Evolutionary conservation across 164 flowering plant genomes (phyloP), one percentile per base, ranked within the genome.

Genomic region (Chloranthus sessilifolius): DNA sequence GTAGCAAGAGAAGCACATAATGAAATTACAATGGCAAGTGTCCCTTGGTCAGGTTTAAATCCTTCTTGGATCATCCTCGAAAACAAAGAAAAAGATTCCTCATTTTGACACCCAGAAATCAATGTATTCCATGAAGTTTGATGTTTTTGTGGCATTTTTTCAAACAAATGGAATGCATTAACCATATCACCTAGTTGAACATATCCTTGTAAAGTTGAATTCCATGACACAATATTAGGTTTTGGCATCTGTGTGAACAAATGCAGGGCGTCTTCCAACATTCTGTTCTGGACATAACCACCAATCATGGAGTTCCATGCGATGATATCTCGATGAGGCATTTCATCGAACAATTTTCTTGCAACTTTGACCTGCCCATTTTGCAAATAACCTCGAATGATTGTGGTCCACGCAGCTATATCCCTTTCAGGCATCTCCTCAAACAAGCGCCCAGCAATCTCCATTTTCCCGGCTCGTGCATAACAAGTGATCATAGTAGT

Each of bases 61-160:
- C 68, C 68, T 34, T 64, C 60, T 11, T 47, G 53, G 35, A 56
- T 30, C 75, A 74, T 74, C 48, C 19, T 54, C 14, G 34, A 57
- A 50, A 36, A 68, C 34, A 65, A 50, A 28, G 41, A 3, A 44
- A 74, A 53, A 24, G 73, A 68, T 61, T 71, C 67, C 43, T 50
- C 71, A 47, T 48, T 68, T 44, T 43, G 62, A 41, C 37, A 62
- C 7, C 75, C 76, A 41, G 69, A 71, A 39, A 74, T 71, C 40
- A 74, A 41, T 27, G 66, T 67, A 48, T 71, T 74, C 79, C 79
- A 74, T n/a, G 79, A 71, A n/a, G 65, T 58, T 53, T 19, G 43
- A 52, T 74, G 70, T 41, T 35, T 67, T 24, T 7, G 28, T 0
- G 61, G 66, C 56, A 74, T 71, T 45, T 50, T 44, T 15, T 59